Conservation (phyloP, 2,329 filamentous ascomycete species). For the Claviceps fusiformis region DNA sequence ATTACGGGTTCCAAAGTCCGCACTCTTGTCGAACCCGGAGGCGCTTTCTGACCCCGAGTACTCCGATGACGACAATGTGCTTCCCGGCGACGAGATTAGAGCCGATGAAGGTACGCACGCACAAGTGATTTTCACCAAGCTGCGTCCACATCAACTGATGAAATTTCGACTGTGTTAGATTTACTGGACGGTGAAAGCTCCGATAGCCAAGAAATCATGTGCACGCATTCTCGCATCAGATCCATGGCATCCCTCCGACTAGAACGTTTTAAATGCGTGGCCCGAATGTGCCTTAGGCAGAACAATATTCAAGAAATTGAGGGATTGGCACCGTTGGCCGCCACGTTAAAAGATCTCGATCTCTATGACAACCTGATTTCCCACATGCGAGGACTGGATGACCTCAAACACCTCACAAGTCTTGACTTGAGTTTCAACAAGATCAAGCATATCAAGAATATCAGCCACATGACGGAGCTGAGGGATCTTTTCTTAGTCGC, state of each 20-base stretch:
- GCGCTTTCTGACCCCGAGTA: slow-evolving; percentile 76
- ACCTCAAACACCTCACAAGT: slow-evolving; percentile 58
- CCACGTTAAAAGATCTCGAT: slow-evolving; percentile 69
- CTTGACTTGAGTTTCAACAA: slow-evolving; percentile 98
- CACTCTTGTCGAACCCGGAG: slow-evolving; percentile 60
- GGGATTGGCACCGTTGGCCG: slow-evolving; percentile 51
- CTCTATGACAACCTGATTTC: slow-evolving; percentile 93
- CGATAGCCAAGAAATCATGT: slow-evolving; percentile 66
- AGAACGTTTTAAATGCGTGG: slow-evolving; percentile 65
- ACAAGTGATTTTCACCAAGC: background rate
- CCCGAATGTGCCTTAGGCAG: slow-evolving; percentile 78
- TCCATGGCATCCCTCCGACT: slow-evolving; percentile 69
- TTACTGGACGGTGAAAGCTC: slow-evolving; percentile 46
- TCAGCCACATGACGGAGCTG: slow-evolving; percentile 63
- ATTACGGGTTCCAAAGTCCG: slow-evolving; percentile 52
- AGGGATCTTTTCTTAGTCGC: slow-evolving; percentile 84
- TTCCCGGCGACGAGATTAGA: slow-evolving; percentile 60
- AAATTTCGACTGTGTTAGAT: slow-evolving; percentile 26
- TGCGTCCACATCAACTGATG: slow-evolving; percentile 7
- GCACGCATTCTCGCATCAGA: slow-evolving; percentile 72
- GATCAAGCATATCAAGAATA: slow-evolving; percentile 92
- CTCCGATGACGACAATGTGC: slow-evolving; percentile 55
- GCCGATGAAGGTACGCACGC: slow-evolving; percentile 60
- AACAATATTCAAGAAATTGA: slow-evolving; percentile 76
- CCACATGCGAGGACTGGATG: slow-evolving; percentile 72